Evolutionary conservation across 2,329 filamentous ascomycete species (phyloP), one percentile per base, ranked within the genome.

Genomic region (Bipolaris bicolor): DNA sequence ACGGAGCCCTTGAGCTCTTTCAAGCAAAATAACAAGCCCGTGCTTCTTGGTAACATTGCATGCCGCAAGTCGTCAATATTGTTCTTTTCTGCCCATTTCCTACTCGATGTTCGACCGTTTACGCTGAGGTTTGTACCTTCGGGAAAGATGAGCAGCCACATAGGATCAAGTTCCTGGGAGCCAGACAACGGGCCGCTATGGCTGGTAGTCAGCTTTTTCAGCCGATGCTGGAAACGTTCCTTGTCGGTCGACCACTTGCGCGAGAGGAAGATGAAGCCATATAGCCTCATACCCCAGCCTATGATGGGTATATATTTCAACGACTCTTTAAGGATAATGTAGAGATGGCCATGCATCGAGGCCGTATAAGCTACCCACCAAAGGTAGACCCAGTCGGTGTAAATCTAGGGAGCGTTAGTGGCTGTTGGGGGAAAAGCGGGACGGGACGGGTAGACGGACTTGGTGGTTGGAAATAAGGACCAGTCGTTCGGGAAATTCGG

Each of bases 251-350:
- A 84, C 91, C 93, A 95, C 73, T 95, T 96, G 57, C 92, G 87
- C n/a, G 90, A 91, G 83, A 96, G 89, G 80, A 96, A 96, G 73
- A 96, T 91, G 82, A 96, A 96, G 66, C 90, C 86, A 73, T 89
- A 93, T 72, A 95, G 89, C 81, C 89, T 87, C 90, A 96, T 96
- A 44, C 90, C 92, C 49, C 85, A 86, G 1, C 92, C 92, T 36
- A 96, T 82, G 44, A 96, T 68, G n/a, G 92, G 92, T 7, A 96
- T 88, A 72, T 86, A 90, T 74, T 90, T 92, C 58, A 96, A 83
- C 2, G 90, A 92, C 72, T 96, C 90, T 72, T 96, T 96, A 58
- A 96, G 83, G 69, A 96, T 94, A 73, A 96, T 96, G 80, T 91
- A 96, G 66, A 96, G 82, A 72, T 93, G 89, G 9, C 92, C 92